These are phyloP conservation scores for Penicillium pulvis DNA, from an alignment of 495 filamentous ascomycete genomes.

Conservation along the genomic window DNA sequence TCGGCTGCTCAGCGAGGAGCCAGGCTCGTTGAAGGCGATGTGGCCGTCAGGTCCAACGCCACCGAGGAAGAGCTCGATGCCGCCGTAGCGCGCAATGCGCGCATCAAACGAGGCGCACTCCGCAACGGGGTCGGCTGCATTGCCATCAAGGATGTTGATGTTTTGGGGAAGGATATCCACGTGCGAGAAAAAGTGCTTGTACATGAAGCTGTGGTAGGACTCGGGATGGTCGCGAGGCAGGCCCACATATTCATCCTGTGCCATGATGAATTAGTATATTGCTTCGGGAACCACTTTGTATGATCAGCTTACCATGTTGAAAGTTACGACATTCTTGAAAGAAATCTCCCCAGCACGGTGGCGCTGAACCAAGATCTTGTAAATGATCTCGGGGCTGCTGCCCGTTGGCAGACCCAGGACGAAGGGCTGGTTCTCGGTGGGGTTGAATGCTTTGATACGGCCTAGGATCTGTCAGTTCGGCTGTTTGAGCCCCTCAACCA, in stretches of 20 bases:
- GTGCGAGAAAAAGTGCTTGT: conserved; percentile 86
- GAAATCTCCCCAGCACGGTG: conserved; percentile 79
- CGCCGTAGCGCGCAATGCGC: conserved; percentile 71
- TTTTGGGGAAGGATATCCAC: conserved; percentile 78
- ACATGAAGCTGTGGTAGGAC: conserved; percentile 90
- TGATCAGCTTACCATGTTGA: conserved; percentile 74
- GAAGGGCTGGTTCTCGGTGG: conserved; percentile 70
- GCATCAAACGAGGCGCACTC: conserved; percentile 80
- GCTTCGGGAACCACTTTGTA: background rate
- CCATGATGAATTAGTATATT: background rate
- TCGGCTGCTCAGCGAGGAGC: conserved; percentile 73
- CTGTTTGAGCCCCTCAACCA: background rate
- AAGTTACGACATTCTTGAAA: conserved; percentile 85
- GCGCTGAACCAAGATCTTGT: conserved; percentile 72
- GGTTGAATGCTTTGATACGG: conserved; percentile 73
- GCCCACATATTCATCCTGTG: conserved; percentile 82
- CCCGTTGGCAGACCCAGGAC: conserved; percentile 85
- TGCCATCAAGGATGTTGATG: conserved; percentile 85
- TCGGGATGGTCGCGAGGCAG: conserved; percentile 80
- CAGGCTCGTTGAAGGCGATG: conserved; percentile 89
- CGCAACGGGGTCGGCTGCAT: conserved; percentile 70
- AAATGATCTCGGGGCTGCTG: conserved; percentile 75
- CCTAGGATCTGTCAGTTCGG: conserved; percentile 21
- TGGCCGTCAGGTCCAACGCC: conserved; percentile 86
- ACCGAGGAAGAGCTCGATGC: conserved; percentile 83